Evolutionary conservation across 305 asterid species (phyloP).

Genomic region (Fraxinus nigra): DNA sequence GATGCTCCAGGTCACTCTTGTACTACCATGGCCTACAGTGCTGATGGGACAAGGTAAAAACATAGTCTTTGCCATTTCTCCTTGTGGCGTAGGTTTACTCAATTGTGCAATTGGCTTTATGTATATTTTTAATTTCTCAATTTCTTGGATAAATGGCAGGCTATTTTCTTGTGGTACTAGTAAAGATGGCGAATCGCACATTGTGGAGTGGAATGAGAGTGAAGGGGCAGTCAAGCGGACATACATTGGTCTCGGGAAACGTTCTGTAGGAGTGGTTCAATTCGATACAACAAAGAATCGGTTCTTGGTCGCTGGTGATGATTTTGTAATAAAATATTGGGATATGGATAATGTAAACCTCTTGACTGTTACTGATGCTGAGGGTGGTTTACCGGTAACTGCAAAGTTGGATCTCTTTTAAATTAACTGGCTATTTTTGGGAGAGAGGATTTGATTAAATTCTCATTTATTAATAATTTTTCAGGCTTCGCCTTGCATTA

Average conservation of each 20-base stretch:
- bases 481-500: slow-evolving; percentile 66
- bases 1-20: slow-evolving; percentile 45
- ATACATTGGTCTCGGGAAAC: slow-evolving; percentile 60
- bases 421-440: not conserved
- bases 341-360: slow-evolving; percentile 60
- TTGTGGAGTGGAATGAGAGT: slow-evolving; percentile 77
- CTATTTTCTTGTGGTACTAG: slow-evolving; percentile 73
- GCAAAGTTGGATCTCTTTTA: slow-evolving; percentile 8
- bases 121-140: not conserved
- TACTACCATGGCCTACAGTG: slow-evolving; percentile 48
- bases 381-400: slow-evolving; percentile 69
- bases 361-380: slow-evolving; percentile 53
- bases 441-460: slow-evolving; percentile 6
- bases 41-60: slow-evolving; percentile 47
- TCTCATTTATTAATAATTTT: slow-evolving; percentile 21
- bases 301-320: slow-evolving; percentile 76
- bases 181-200: slow-evolving; percentile 62
- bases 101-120: not conserved
- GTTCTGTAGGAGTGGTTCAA: slow-evolving; percentile 58
- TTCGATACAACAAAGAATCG: slow-evolving; percentile 69
- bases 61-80: not conserved
- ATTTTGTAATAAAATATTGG: slow-evolving; percentile 64
- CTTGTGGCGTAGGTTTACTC: not conserved
- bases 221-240: slow-evolving; percentile 61
- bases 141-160: slow-evolving; percentile 32